A percentile compares a stretch with the other conserved stretches of the same genome.
Evolutionary conservation across 139 green algal genomes (phyloP).

Genomic region (Desmodesmus armatus): DNA sequence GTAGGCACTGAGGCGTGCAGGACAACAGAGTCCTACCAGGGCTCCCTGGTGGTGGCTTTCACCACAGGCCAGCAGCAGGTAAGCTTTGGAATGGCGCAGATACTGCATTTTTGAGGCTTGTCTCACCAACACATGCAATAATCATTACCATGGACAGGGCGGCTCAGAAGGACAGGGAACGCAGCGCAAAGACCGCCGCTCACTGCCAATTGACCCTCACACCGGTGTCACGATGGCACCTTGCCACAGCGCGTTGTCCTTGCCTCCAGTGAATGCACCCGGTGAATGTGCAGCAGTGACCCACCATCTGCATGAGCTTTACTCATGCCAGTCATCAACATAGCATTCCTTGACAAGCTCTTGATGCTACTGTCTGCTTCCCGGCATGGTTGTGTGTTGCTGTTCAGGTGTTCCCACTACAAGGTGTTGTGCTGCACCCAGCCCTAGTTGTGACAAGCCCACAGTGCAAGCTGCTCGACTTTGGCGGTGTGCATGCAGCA

Average conservation of each 20-base stretch:
- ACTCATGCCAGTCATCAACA: not conserved
- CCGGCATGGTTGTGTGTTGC: not conserved
- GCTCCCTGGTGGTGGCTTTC: too few relatives aligned
- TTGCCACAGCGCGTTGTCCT: not conserved
- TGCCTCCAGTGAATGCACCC: not conserved
- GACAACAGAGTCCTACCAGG: too few relatives aligned
- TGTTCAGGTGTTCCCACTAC: conserved; percentile 13
- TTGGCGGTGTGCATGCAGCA: conserved; percentile 7
- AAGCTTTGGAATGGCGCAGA: not conserved
- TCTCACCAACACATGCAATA: not conserved
- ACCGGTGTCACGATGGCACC: not conserved
- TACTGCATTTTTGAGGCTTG: not conserved
- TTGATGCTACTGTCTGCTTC: not conserved
- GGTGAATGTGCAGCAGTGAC: not conserved
- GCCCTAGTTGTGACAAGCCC: not conserved
- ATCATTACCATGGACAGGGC: too few relatives aligned
- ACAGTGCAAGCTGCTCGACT: conserved; percentile 3
- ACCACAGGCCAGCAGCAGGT: conserved; percentile 27
- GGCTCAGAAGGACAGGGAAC: too few relatives aligned
- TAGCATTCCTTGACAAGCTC: not conserved
- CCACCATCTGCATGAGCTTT: not conserved
- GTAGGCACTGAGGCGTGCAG: too few relatives aligned
- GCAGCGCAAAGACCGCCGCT: too few relatives aligned
- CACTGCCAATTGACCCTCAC: too few relatives aligned
- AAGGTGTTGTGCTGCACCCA: conserved; percentile 3